Conservation (phyloP, 768 basidiomycete species). For the Tubosaeta sp. region DNA sequence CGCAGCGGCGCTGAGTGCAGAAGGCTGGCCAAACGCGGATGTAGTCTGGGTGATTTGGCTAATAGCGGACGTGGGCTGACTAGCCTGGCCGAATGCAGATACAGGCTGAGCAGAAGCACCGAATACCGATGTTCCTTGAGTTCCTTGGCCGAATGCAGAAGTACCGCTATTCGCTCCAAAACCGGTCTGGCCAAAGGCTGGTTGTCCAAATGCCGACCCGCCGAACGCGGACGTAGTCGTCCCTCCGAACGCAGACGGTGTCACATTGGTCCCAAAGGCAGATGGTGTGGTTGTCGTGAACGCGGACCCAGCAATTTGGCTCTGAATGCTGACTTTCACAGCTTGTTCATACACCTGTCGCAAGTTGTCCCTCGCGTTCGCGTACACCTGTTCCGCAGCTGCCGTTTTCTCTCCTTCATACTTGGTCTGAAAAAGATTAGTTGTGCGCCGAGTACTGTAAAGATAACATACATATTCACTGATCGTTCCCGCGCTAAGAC, state of each 20-base stretch:
- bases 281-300: conserved; percentile 30
- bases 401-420: conserved; percentile 57
- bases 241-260: conserved; percentile 32
- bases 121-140: conserved; percentile 31
- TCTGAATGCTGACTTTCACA: conserved; percentile 35
- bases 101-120: conserved; percentile 30
- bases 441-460: background rate
- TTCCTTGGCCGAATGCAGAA: conserved; percentile 28
- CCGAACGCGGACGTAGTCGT: conserved; percentile 21
- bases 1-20: conserved; percentile 33
- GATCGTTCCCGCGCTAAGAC: conserved; percentile 48
- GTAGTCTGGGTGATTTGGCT: conserved; percentile 28
- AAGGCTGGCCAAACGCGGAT: conserved; percentile 32
- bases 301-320: conserved; percentile 13
- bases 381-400: conserved; percentile 46
- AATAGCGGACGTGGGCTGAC: conserved; percentile 35
- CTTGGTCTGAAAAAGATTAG: conserved; percentile 36
- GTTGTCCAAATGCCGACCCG: conserved; percentile 33
- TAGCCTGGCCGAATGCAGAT: conserved; percentile 37
- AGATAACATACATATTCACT: conserved; percentile 62
- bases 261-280: conserved; percentile 35
- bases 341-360: conserved; percentile 52
- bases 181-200: conserved; percentile 38
- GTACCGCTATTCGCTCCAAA: conserved; percentile 18
- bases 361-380: conserved; percentile 48